Evolutionary conservation across 106 monocot genomes (phyloP).

Genomic region (Dioscorea zingiberensis): DNA sequence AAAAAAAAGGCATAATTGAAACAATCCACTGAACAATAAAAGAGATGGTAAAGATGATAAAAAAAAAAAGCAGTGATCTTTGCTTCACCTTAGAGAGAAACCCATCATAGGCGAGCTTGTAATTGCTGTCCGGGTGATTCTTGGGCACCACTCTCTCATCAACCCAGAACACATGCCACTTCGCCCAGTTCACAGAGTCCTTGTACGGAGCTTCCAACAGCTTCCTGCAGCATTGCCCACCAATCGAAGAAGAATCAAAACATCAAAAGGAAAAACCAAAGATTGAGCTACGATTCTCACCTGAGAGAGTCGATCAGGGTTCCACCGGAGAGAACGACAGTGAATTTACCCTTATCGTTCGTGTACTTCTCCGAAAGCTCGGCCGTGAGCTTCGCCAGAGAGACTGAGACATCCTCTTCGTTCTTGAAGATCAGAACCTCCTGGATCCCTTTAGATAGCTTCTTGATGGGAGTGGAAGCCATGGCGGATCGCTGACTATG

Average conservation of each 20-base stretch:
- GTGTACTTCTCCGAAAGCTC: conserved; percentile 57
- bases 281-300: conserved; percentile 6
- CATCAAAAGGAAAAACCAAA: background rate
- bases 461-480: background rate
- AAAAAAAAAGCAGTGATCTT: background rate
- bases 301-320: conserved; percentile 79
- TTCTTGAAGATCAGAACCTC: conserved; percentile 33
- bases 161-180: conserved; percentile 95
- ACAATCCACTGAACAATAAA: too few relatives aligned
- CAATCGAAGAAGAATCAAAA: background rate
- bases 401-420: conserved; percentile 65
- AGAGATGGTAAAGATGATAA: background rate
- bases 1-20: too few relatives aligned
- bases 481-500: background rate
- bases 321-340: conserved; percentile 85
- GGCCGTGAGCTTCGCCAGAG: conserved; percentile 65
- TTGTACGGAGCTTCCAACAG: conserved; percentile 61
- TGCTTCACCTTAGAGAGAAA: conserved; percentile 68
- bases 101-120: conserved; percentile 73
- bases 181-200: conserved; percentile 63
- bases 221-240: conserved; percentile 45
- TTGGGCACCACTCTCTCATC: conserved; percentile 90
- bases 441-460: conserved; percentile 5
- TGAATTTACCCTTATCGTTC: conserved; percentile 52
- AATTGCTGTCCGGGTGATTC: conserved; percentile 78